Evolutionary conservation across 192 early-diverging fungal genomes (phyloP), one percentile per base, ranked within the genome.

Genomic region (Linnemannia exigua): DNA sequence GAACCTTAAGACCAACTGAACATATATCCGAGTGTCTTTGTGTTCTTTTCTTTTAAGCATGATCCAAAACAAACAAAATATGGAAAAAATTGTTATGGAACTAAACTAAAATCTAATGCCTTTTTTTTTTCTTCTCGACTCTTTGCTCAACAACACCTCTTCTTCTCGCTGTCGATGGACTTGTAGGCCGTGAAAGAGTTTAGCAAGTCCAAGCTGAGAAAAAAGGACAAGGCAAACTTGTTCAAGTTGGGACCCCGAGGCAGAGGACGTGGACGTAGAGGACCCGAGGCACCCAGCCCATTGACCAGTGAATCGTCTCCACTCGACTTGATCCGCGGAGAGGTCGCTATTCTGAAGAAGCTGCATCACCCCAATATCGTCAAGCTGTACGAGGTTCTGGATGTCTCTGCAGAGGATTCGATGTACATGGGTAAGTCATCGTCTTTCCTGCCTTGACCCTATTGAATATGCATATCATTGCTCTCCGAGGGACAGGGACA

Each of bases 281-380:
- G 90, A 35, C 89, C 87, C 22, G 94, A 92, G 6, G 88, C 87
- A 66, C 54, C 77, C 17, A 70, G 41, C 44, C 61, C 83, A 28
- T 36, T 33, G 20, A 41, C 61, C 7, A 75, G 48, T n/a, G 74
- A 74, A n/a, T 76, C 51, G 3, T 95, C 96, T 76, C 97, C 98
- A 15, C 91, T 99, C 50, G 94, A 96, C 73, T 90, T 97, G 36
- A 95, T 99, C 41, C 91, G 95, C 25, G 90, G 92, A 0, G 98
- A 99, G 85, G 91, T 99, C 41, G 98, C 97, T 14, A 95, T 99
- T 31, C 90, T 98, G 50, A 99, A 99, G 87, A 99, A 99, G 85
- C 91, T 99, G 15, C 88, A 96, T 74, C 98, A 99, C 81, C 89
- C 87, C 2, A 94, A 99, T 81, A 89, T 98, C 75, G 96, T 99